These are phyloP conservation scores for Diospyros kaki DNA, from an alignment of 148 eudicot genomes.

Conservation along the genomic window DNA sequence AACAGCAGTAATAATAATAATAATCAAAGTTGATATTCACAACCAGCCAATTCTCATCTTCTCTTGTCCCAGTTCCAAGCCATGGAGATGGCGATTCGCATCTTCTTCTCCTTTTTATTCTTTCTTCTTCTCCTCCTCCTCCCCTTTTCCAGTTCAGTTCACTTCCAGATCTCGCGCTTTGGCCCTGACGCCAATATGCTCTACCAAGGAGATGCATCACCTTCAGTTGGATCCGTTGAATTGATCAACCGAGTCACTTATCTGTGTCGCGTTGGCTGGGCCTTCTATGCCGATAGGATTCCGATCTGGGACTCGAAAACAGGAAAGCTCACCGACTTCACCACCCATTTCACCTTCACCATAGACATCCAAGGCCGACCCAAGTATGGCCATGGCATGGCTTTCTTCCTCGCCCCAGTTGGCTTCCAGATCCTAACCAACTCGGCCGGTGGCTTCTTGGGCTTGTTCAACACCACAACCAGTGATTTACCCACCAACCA, in stretches of 20 bases:
- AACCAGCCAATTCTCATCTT: neutral
- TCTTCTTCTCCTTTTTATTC: slow-evolving; percentile 8
- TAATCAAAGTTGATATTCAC: too few species aligned
- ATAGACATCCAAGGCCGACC: slow-evolving; percentile 24
- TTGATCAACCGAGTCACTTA: slow-evolving; percentile 26
- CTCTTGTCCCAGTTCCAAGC: neutral
- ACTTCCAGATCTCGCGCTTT: slow-evolving; percentile 26
- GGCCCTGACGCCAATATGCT: slow-evolving; percentile 14
- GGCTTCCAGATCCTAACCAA: slow-evolving; percentile 46
- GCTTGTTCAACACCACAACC: slow-evolving; percentile 49
- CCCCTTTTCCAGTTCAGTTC: slow-evolving; percentile 10
- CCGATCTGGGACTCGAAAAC: slow-evolving; percentile 28
- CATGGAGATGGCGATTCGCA: slow-evolving; percentile 9
- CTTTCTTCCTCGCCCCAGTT: slow-evolving; percentile 46
- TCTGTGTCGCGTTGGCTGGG: slow-evolving; percentile 27
- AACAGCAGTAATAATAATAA: too few species aligned
- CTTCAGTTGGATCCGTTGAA: slow-evolving; percentile 31
- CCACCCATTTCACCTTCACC: slow-evolving; percentile 43
- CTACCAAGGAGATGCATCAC: slow-evolving; percentile 37
- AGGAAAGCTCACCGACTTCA: slow-evolving; percentile 39
- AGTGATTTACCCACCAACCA: slow-evolving; percentile 24
- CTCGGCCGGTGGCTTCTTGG: slow-evolving; percentile 45
- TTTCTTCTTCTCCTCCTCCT: slow-evolving; percentile 1
- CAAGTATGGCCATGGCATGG: slow-evolving; percentile 37
- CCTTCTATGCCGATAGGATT: slow-evolving; percentile 28